These are phyloP conservation scores for Picea glauca DNA, from an alignment of 75 land plant species.

Conservation along the genomic window DNA sequence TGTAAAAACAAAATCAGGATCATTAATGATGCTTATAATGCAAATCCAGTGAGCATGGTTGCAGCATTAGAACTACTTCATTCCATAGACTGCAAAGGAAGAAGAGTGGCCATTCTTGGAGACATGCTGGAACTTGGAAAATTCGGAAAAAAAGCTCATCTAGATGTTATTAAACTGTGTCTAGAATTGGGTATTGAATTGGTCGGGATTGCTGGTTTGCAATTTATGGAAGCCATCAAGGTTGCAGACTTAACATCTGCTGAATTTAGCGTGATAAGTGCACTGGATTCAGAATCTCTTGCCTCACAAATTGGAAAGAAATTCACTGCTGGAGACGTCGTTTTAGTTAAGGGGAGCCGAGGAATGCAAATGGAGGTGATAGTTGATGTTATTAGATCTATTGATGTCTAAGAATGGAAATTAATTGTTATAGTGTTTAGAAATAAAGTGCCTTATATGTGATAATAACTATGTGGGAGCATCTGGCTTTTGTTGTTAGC, in stretches of 20 bases:
- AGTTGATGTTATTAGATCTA: slow-evolving; percentile 26
- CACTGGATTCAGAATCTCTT: slow-evolving; percentile 23
- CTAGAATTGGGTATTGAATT: slow-evolving; percentile 26
- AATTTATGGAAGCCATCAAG: slow-evolving; percentile 20
- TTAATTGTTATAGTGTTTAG: too few relatives aligned
- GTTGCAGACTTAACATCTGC: slow-evolving; percentile 3
- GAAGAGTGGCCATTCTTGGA: slow-evolving; percentile 44
- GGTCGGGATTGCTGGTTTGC: slow-evolving; percentile 32
- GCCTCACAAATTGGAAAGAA: slow-evolving; percentile 14
- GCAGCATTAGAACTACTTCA: slow-evolving; percentile 36
- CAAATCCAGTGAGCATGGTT: slow-evolving; percentile 40
- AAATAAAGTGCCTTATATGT: too few relatives aligned
- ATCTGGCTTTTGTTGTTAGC: too few relatives aligned
- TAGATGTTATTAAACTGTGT: slow-evolving; percentile 29
- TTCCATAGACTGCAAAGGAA: slow-evolving; percentile 25
- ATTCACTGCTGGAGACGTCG: slow-evolving; percentile 27
- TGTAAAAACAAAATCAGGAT: slow-evolving; percentile 24
- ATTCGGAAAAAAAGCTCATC: slow-evolving; percentile 20
- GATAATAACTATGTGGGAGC: too few relatives aligned
- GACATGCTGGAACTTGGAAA: slow-evolving; percentile 59
- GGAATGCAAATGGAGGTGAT: slow-evolving; percentile 46
- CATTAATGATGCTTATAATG: slow-evolving; percentile 53
- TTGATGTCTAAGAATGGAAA: background rate
- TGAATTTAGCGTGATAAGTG: slow-evolving; percentile 11
- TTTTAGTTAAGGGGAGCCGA: slow-evolving; percentile 55